Percentiles rank a stretch among this genome's conserved stretches.
Evolutionary conservation across 2,329 filamentous ascomycete species (phyloP).

Genomic region (Neobulgaria alba): DNA sequence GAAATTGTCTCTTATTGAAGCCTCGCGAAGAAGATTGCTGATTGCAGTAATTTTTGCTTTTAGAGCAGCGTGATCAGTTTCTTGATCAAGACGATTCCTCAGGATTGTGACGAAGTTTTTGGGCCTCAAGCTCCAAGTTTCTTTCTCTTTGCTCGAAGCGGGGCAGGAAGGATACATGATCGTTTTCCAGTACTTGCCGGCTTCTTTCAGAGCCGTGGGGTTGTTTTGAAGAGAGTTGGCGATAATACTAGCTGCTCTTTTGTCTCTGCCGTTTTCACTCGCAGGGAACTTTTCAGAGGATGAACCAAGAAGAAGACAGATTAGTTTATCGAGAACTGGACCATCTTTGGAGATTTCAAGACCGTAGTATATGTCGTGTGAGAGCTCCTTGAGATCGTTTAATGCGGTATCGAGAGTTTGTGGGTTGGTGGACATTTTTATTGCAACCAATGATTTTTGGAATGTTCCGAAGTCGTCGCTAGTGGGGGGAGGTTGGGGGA

Average conservation of each 20-base stretch:
- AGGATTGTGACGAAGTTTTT: slow-evolving; percentile 22
- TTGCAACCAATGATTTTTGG: slow-evolving; percentile 38
- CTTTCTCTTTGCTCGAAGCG: slow-evolving; percentile 2
- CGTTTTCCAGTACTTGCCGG: slow-evolving; percentile 39
- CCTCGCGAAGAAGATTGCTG: slow-evolving; percentile 47
- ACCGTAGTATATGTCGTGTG: slow-evolving; percentile 64
- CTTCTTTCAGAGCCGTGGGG: slow-evolving; percentile 46
- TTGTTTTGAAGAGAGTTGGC: slow-evolving; percentile 57
- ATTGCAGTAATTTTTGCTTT: slow-evolving; percentile 40
- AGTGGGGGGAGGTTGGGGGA: slow-evolving; percentile 43
- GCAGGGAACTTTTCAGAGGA: slow-evolving; percentile 17
- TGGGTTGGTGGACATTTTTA: slow-evolving; percentile 36
- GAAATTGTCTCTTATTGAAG: slow-evolving; percentile 45
- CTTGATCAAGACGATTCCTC: slow-evolving; percentile 12
- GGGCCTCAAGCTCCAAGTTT: background rate
- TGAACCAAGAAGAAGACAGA: slow-evolving; percentile 41
- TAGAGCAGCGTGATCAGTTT: slow-evolving; percentile 23
- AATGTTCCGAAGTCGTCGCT: slow-evolving; percentile 37
- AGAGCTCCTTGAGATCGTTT: slow-evolving; percentile 50
- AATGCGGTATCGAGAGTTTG: slow-evolving; percentile 30
- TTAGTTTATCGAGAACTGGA: slow-evolving; percentile 43
- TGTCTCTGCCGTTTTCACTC: slow-evolving; percentile 17
- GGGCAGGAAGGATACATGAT: slow-evolving; percentile 23
- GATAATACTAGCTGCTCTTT: slow-evolving; percentile 47
- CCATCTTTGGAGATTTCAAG: slow-evolving; percentile 50